Conservation (phyloP, 306 rosid species). For the Quercus engelmannii region DNA sequence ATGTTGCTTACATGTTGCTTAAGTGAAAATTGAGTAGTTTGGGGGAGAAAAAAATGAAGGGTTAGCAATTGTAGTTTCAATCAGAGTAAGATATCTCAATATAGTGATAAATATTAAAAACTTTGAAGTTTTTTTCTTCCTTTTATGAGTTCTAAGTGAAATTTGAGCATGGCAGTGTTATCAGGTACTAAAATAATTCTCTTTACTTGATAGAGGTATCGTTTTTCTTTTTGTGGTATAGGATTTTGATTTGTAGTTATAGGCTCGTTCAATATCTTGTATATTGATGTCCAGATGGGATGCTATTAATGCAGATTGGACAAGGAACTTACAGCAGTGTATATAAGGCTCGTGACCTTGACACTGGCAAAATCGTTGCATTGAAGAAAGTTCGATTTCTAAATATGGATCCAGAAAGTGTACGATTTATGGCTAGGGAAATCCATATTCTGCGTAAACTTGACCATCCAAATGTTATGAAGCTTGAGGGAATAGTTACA, state of each 20-base stretch:
- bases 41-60: not conserved
- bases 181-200: no score
- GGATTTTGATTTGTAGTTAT: not conserved
- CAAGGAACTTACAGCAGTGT: slow-evolving; percentile 97
- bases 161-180: no score
- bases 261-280: not conserved
- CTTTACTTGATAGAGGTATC: no score
- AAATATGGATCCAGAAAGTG: slow-evolving; percentile 79
- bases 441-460: slow-evolving; percentile 83
- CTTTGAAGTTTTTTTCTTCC: no score
- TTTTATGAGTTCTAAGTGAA: no score
- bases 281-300: slow-evolving; percentile 9
- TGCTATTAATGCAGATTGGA: slow-evolving; percentile 59
- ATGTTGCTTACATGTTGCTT: not conserved
- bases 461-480: slow-evolving; percentile 90
- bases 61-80: no score
- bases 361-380: slow-evolving; percentile 82
- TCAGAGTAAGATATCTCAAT: no score
- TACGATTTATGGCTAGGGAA: slow-evolving; percentile 95
- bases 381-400: slow-evolving; percentile 88
- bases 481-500: slow-evolving; percentile 81
- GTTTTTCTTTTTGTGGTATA: not conserved
- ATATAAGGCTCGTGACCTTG: slow-evolving; percentile 77
- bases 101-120: no score
- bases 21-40: not conserved